Base-by-base conservation (phyloP, 176 grass and related monocot genomes). In the Triticum timopheevii region DNA sequence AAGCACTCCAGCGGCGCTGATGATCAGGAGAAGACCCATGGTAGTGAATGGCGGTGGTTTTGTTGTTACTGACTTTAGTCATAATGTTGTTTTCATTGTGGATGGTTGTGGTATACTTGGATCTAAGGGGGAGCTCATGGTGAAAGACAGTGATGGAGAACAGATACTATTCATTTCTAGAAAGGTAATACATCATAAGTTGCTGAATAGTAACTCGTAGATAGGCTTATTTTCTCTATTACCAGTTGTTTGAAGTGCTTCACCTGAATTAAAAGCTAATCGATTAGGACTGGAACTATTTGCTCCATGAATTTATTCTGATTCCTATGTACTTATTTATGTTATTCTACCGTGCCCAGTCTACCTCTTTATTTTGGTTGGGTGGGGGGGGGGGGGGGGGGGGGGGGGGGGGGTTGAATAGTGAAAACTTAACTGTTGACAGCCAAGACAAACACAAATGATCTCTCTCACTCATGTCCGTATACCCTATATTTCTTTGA, bases 41-140 rank as follows among this genome's bases (percentile, higher is more conserved):
- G 85, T 90, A 1, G 85, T 96, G 54, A 96, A 91, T 16, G 97
- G 97, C 3, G 97, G 97, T 34, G 92, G 97, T n/a, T 91, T 99
- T 63, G 92, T 96, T 44, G 92, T 94, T 79, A 91, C 89, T 28
- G 90, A 94, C 80, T 50, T 71, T 66, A 69, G 67, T 45, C 87
- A 93, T 10, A 88, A 86, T 35, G 79, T 88, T 47, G 67, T 90
- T 82, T 99, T 93, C 82, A 38, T 87, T 34, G 77, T 99, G 17
- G 97, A 99, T 70, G 97, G 97, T 69, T 99, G 90, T 87, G 92
- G 97, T 58, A 90, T 78, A 10, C 97, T 96, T 65, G 97, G 97
- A 79, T 82, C 86, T 33, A 96, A 93, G 76, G 94, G 92, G 42
- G 88, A 93, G 35, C 62, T 96, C 73, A 69, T 78, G 65, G 84